Evolutionary conservation across 139 green algal species (phyloP).

Genomic region (Tetradesmus obliquus): DNA sequence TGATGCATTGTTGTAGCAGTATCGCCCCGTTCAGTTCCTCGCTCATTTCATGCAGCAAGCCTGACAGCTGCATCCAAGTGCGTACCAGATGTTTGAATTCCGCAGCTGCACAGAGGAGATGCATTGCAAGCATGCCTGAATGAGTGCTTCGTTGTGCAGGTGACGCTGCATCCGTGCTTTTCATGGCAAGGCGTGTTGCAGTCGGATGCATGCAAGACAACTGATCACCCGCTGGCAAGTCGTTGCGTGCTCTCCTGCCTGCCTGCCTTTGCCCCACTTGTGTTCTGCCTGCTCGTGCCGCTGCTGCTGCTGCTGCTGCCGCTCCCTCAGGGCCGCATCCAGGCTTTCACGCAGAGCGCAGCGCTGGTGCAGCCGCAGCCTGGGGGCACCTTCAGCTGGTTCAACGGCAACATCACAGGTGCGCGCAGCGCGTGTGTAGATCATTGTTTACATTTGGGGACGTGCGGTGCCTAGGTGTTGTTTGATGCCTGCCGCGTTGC

Average conservation of each 20-base stretch:
- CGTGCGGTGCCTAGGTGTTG: background rate
- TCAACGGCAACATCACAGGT: constrained; percentile 56
- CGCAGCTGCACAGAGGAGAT: background rate
- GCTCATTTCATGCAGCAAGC: too few relatives aligned
- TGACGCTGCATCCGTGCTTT: background rate
- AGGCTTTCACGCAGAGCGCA: constrained; percentile 53
- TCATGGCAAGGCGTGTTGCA: too few relatives aligned
- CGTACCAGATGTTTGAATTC: too few relatives aligned
- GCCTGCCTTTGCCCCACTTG: too few relatives aligned
- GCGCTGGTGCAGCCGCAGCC: constrained; percentile 54
- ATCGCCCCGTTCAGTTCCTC: too few relatives aligned
- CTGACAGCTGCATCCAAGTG: too few relatives aligned
- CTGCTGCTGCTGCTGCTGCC: background rate
- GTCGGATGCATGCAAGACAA: too few relatives aligned
- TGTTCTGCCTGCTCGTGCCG: too few relatives aligned
- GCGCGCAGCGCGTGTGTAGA: too few relatives aligned
- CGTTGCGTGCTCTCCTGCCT: too few relatives aligned
- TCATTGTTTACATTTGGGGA: background rate
- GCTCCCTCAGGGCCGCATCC: constrained; percentile 38
- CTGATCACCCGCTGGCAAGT: too few relatives aligned
- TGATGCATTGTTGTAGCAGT: too few relatives aligned
- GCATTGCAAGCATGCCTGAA: background rate
- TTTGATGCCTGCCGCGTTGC: background rate
- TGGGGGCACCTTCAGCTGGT: constrained; percentile 79
- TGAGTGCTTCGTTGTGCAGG: background rate